Percentiles rank a stretch among this genome's conserved stretches.
Evolutionary conservation across 306 rosid species (phyloP).

Genomic region (Nissolia schottii): DNA sequence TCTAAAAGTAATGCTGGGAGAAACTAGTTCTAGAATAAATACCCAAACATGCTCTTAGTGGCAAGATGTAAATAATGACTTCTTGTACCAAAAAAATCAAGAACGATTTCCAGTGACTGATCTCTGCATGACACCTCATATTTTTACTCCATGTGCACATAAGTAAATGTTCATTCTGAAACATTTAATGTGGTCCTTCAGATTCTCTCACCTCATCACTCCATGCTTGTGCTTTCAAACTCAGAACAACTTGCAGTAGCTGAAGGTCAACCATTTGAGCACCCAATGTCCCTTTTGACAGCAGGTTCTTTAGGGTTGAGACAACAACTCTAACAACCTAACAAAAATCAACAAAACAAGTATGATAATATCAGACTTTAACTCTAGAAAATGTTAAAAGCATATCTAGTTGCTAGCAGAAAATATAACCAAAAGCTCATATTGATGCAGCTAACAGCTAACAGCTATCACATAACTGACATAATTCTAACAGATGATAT

Average conservation of each 20-base stretch:
- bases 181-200: background rate
- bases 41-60: background rate
- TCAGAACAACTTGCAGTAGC: slow-evolving; percentile 88
- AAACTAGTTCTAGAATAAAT: background rate
- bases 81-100: no score
- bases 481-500: background rate
- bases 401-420: slow-evolving; percentile 7
- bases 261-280: slow-evolving; percentile 97
- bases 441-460: slow-evolving; percentile 1
- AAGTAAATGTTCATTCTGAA: slow-evolving; percentile 15
- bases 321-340: slow-evolving; percentile 98
- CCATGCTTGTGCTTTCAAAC: slow-evolving; percentile 99
- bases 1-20: no score
- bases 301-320: slow-evolving; percentile 81
- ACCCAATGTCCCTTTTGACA: slow-evolving; percentile 82
- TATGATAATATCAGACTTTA: slow-evolving; percentile 16
- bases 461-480: background rate
- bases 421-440: background rate
- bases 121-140: background rate
- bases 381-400: slow-evolving; percentile 8
- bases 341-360: slow-evolving; percentile 32
- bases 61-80: background rate
- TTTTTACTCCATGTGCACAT: slow-evolving; percentile 7
- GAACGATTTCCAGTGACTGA: background rate
- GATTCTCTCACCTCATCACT: slow-evolving; percentile 89